Base-by-base conservation (phyloP, 495 filamentous ascomycete species). In the Pseudevernia furfuracea region DNA sequence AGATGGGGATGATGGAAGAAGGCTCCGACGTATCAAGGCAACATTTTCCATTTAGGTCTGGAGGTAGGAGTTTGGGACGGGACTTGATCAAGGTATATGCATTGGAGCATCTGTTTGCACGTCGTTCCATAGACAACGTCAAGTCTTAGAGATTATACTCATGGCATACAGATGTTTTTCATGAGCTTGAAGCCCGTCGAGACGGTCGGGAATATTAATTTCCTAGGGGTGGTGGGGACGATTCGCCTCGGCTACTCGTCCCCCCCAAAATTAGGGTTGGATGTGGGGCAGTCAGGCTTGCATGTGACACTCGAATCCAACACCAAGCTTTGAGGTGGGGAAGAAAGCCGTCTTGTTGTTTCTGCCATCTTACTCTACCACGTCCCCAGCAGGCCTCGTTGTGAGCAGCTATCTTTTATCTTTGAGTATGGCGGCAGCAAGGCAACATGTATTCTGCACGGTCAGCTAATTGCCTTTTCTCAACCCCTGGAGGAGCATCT, bases 371-470 rank as follows among this genome's bases (percentile, higher is more conserved):
- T 23, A 34, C 49, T 56, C 58, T 39, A 63, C 57, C 17, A 62
- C 25, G 53, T n/a, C 49, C 8, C 11, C 39, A 46, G 15, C 34
- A 43, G 37, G 37, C n/a, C 21, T 55, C 38, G 2, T 28, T 1
- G 21, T 55, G 34, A 19, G 4, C 19, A 9, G 37, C 7, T 14
- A n/a, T 17, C 25, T 32, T n/a, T 39, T 14, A n/a, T 17, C 25
- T 32, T n/a, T 39, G 38, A 43, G 17, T 28, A 71, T 71, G 70
- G 66, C 68, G 21, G 65, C n/a, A 41, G 14, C 32, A 57, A 32
- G 48, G 19, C 41, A 25, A 52, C 66, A 71, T 56, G 60, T 63
- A 44, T 71, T 70, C 53, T 71, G 70, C 66, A 70, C 68, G 56
- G 70, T 72, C 49, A 44, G 52, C 62, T 17, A n/a, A 49, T 38